Conservation (phyloP, 129 eudicot genomes). For the Lactuca sativa region DNA sequence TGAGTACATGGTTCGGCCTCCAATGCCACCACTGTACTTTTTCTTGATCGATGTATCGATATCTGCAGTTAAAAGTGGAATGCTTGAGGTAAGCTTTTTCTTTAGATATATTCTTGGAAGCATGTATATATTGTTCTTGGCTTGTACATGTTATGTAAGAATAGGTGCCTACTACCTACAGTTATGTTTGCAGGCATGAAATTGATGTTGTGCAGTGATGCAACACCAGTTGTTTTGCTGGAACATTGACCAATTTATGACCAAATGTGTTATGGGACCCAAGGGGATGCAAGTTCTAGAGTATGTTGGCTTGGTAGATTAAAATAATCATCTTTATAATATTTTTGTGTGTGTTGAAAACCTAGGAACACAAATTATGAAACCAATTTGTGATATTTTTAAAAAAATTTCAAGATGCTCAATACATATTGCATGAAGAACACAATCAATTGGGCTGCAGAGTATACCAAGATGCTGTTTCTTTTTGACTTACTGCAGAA, state of each 20-base stretch:
- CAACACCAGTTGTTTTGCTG: too few species aligned
- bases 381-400: background rate
- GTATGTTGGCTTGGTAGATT: background rate
- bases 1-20: constrained; percentile 99
- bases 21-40: constrained; percentile 92
- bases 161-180: background rate
- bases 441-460: too few species aligned
- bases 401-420: background rate
- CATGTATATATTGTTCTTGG: constrained; percentile 6
- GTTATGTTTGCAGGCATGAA: background rate
- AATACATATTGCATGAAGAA: background rate
- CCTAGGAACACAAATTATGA: background rate
- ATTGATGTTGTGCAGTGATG: background rate
- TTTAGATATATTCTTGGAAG: background rate
- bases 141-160: constrained; percentile 10
- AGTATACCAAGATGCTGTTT: too few species aligned
- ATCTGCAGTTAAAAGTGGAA: constrained; percentile 91
- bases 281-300: background rate
- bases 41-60: constrained; percentile 89
- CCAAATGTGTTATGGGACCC: background rate
- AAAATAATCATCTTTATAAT: background rate
- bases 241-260: background rate
- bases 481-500: too few species aligned
- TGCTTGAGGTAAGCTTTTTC: constrained; percentile 72
- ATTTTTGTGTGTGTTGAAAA: background rate